A percentile compares a stretch with the other conserved stretches of the same genome.
Evolutionary conservation across 805 yeast genomes (phyloP).

Genomic region (Starmerella scarabaei): DNA sequence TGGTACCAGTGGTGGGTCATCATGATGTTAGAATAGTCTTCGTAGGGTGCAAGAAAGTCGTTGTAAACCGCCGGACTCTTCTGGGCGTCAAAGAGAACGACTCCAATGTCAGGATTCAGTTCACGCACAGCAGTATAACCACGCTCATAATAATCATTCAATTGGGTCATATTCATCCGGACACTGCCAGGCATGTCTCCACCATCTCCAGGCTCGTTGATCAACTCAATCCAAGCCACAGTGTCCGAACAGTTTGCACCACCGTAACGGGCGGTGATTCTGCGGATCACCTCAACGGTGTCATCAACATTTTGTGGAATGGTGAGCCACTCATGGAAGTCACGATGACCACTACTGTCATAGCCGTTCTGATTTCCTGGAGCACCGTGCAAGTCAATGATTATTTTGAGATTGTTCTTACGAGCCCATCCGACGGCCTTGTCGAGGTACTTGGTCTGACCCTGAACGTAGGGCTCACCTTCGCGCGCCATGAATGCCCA

Average conservation of each 20-base stretch:
- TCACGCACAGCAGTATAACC: no score
- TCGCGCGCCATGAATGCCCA: conserved; percentile 45
- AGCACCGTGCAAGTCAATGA: conserved; percentile 68
- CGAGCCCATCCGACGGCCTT: conserved; percentile 58
- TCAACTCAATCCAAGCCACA: conserved; percentile 67
- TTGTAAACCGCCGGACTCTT: no score
- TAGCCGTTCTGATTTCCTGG: conserved; percentile 75
- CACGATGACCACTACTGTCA: neutral
- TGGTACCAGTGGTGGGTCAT: conserved; percentile 88
- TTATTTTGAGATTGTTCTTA: conserved; percentile 45
- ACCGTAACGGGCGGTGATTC: conserved; percentile 53
- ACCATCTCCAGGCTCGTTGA: conserved; percentile 98
- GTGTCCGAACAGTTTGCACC: conserved; percentile 48
- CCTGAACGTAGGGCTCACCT: conserved; percentile 24
- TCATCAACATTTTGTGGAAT: conserved; percentile 33
- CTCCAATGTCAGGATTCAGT: no score
- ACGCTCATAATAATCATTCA: no score
- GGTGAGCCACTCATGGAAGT: neutral
- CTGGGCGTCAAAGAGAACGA: no score
- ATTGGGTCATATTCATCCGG: no score
- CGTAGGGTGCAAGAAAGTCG: conserved; percentile 45
- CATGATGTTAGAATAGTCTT: conserved; percentile 55
- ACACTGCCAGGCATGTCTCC: conserved; percentile 54
- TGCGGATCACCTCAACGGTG: conserved; percentile 43
- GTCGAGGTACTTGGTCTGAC: conserved; percentile 36